Evolutionary conservation across 257 asterid genomes (phyloP), one percentile per base, ranked within the genome.

Genomic region (Leptodermis oblonga): DNA sequence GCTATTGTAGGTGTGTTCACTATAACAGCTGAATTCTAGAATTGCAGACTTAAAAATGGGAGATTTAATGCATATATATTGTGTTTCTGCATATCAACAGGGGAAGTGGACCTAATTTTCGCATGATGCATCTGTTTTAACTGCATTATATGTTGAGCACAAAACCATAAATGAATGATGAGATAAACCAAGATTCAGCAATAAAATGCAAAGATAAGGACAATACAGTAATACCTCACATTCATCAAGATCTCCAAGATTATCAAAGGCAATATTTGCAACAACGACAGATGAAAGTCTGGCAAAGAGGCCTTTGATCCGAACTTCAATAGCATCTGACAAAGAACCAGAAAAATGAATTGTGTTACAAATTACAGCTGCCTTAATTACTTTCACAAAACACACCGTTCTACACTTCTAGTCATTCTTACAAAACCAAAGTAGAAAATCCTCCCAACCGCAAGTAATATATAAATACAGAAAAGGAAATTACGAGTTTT

Each of bases 271-370:
- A 78, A 89, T 82, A 81, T 91, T 82, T 62, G 93, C 90, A 62
- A 91, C 83, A 79, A 77, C 67, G 70, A 78, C 72, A 67, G 96
- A 91, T 69, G 95, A 74, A 25, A 86, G 87, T 73, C 85, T 89
- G 79, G 86, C 81, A 86, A 94, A 87, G 46, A 94, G 78, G 53
- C 79, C 74, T 87, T 69, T 87, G 68, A 91, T 75, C 74, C 86
- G 89, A 73, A 69, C 88, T 80, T 82, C 90, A 70, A 94, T 71
- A 68, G 83, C 80, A 65, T 89, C 99, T 94, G 96, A 53, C 75
- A 81, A 84, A 80, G 31, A 33, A 71, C 51, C 43, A 67, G 74
- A 34, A 53, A 37, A 74, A 36, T 42, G 9, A 17, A 2, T n/a
- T 7, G 20, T 31, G 22, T 30, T 4, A 46, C 45, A 66, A 45